A percentile compares a stretch with the other conserved stretches of the same genome.
Conservation (phyloP, 2,329 filamentous ascomycete genomes). For the Colletotrichum spaethianum region DNA sequence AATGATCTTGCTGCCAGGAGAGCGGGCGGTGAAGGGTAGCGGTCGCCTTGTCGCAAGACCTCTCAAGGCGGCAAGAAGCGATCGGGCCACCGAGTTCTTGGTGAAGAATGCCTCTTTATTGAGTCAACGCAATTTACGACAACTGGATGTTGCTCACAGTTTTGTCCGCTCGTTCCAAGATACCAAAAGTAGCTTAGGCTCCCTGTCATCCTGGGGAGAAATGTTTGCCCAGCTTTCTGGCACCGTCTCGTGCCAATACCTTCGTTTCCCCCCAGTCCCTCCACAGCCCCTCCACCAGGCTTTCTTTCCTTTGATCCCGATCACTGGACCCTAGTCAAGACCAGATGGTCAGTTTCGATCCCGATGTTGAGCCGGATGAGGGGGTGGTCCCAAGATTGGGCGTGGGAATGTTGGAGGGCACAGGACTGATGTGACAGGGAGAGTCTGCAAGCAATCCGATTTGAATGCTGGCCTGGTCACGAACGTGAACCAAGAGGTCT, state of each 20-base stretch:
- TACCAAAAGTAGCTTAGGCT: conserved; percentile 7
- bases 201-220: not conserved
- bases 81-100: conserved; percentile 4
- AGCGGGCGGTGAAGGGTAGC: not conserved
- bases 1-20: not conserved
- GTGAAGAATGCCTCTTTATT: conserved; percentile 11
- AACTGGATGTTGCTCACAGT: not conserved
- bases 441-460: conserved; percentile 6
- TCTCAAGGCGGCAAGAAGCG: not conserved
- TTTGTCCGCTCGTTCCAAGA: not conserved
- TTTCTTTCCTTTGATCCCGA: not conserved
- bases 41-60: not conserved
- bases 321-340: not conserved
- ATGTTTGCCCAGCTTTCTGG: not conserved
- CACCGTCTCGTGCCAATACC: not conserved
- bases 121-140: not conserved
- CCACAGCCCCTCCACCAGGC: not conserved
- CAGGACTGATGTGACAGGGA: not conserved
- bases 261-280: conserved; percentile 25
- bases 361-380: not conserved
- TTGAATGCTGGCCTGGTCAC: not conserved
- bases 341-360: not conserved
- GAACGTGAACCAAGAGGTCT: not conserved
- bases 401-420: not conserved
- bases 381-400: not conserved